phyloP scores from a whole-genome alignment of 164 flowering plant genomes.

The Chimonanthus salicifolius region DNA sequence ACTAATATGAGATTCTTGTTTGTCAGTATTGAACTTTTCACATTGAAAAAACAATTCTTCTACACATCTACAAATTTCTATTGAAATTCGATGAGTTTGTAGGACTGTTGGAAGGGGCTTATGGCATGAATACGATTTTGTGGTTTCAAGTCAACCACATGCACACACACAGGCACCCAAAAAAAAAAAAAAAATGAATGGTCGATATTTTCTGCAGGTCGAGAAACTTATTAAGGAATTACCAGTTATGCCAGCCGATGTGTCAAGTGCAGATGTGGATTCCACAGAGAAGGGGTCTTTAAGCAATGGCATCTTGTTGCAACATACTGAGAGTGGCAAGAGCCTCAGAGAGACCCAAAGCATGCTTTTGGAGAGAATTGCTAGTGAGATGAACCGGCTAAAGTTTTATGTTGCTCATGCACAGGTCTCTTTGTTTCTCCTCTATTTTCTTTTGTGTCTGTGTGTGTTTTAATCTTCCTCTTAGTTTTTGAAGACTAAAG shows the following conservation, averaged over 20 bases:
- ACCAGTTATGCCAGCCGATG: constrained; percentile 40
- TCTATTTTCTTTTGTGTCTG: not conserved
- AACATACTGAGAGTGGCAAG: constrained; percentile 60
- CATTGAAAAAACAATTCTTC: no score
- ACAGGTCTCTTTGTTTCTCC: constrained; percentile 54
- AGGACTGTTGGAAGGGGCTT: no score
- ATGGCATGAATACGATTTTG: no score
- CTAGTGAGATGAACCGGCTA: constrained; percentile 97
- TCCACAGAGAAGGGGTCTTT: constrained; percentile 34
- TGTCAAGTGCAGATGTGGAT: constrained; percentile 54
- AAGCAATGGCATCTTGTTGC: constrained; percentile 44
- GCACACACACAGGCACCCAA: no score
- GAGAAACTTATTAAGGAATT: constrained; percentile 39
- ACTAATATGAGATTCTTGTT: not conserved
- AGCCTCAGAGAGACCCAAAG: constrained; percentile 90
- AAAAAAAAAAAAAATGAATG: no score
- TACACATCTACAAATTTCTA: no score
- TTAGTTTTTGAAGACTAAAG: not conserved
- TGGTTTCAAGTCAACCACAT: no score
- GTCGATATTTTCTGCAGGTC: constrained; percentile 18
- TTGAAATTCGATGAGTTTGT: not conserved
- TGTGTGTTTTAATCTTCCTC: not conserved
- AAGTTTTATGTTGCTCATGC: constrained; percentile 88
- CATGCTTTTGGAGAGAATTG: constrained; percentile 92
- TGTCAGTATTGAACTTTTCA: no score